Percentiles rank a stretch among this genome's conserved stretches.
Conservation (phyloP, 2,329 filamentous ascomycete species). For the Trichophyton verrucosum region DNA sequence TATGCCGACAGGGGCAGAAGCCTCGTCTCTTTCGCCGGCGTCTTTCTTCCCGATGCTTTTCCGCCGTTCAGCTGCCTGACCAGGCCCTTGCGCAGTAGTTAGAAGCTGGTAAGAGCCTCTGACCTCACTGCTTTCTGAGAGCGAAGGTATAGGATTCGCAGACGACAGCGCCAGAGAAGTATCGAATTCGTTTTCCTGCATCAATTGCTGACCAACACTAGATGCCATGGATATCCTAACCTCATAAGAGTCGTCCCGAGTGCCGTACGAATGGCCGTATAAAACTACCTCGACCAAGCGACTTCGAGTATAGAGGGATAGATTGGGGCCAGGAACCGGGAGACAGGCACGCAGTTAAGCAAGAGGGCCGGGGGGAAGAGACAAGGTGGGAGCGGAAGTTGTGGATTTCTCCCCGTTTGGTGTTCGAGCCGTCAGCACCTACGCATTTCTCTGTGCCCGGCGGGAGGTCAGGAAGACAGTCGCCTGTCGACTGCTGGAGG, state of each 20-base stretch:
- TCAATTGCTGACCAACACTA: conserved; percentile 13
- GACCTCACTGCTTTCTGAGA: conserved; percentile 9
- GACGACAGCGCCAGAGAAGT: conserved; percentile 13
- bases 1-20: not conserved
- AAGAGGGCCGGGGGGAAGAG: not conserved
- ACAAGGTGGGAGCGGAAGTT: not conserved
- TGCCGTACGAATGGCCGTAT: not conserved
- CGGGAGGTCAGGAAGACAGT: not conserved
- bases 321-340: too few relatives aligned
- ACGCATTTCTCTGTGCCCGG: not conserved
- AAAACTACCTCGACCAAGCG: too few relatives aligned
- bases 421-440: not conserved
- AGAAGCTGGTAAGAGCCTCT: conserved; percentile 10
- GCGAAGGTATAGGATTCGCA: conserved; percentile 7
- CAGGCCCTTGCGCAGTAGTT: not conserved
- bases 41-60: conserved; percentile 5
- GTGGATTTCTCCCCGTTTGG: not conserved
- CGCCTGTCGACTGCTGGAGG: not conserved
- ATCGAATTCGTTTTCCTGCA: conserved; percentile 16
- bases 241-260: not conserved
- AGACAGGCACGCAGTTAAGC: too few relatives aligned
- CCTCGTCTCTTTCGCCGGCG: not conserved
- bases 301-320: too few relatives aligned
- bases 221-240: conserved; percentile 15
- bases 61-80: conserved; percentile 5